Conservation (phyloP, 148 eudicot species). For the Tetragonia tetragonoides region DNA sequence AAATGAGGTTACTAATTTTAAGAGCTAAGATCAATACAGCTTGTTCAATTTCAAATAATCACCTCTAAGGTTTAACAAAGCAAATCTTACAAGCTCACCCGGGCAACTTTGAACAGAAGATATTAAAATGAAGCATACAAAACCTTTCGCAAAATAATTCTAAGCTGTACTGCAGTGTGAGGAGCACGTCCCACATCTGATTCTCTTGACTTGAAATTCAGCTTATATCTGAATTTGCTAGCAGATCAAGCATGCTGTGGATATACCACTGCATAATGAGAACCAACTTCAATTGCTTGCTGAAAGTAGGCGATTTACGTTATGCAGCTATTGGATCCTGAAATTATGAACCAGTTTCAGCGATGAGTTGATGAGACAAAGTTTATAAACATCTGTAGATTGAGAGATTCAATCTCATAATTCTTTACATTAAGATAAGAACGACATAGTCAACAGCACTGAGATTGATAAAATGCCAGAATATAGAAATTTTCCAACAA, state of each 20-base stretch:
- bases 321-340: conserved; percentile 51
- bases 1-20: too few relatives aligned
- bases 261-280: conserved; percentile 3
- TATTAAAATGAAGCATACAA: background rate
- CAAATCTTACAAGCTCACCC: conserved; percentile 18
- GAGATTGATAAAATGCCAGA: background rate
- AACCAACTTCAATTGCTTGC: background rate
- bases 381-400: background rate
- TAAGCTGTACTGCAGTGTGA: background rate
- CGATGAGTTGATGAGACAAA: background rate
- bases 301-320: background rate
- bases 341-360: background rate
- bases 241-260: background rate
- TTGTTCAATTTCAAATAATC: conserved; percentile 1
- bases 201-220: background rate
- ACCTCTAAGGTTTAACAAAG: conserved; percentile 4
- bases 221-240: conserved; percentile 1
- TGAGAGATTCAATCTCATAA: too few relatives aligned
- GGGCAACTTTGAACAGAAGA: conserved; percentile 6
- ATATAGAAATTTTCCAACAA: background rate
- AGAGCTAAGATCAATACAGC: too few relatives aligned
- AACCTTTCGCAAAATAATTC: background rate
- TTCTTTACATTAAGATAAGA: too few relatives aligned
- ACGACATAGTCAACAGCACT: background rate
- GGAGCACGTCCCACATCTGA: background rate